phyloP scores from a whole-genome alignment of 2,329 filamentous ascomycete species.

The Chaetomium sp. region DNA sequence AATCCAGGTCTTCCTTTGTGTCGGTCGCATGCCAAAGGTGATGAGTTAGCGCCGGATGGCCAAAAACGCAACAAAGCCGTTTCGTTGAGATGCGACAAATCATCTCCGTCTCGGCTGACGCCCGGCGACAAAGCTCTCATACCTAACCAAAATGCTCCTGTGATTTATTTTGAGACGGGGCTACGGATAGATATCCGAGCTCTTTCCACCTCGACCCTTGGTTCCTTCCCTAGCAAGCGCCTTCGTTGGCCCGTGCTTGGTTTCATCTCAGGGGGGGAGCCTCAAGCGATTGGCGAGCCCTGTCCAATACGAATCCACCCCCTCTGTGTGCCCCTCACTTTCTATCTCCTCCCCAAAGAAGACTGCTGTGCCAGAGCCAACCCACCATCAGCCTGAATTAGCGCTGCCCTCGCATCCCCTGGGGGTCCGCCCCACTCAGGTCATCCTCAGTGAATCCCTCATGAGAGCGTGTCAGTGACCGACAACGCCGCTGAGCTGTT shows the following conservation, averaged over 20 bases:
- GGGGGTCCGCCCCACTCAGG: slow-evolving; percentile 5
- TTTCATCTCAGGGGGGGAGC: slow-evolving; percentile 33
- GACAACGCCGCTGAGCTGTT: slow-evolving; percentile 11
- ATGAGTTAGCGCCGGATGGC: background rate
- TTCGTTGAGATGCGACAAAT: background rate
- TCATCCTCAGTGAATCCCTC: slow-evolving; percentile 17
- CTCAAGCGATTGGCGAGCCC: slow-evolving; percentile 34
- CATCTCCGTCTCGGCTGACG: too few relatives aligned
- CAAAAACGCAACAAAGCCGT: background rate
- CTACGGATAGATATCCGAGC: background rate
- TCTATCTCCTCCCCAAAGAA: slow-evolving; percentile 1
- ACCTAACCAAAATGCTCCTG: slow-evolving; percentile 14
- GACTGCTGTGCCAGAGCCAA: slow-evolving; percentile 10
- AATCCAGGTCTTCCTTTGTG: background rate
- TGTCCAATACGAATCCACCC: slow-evolving; percentile 35
- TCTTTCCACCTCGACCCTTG: background rate
- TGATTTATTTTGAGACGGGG: slow-evolving; percentile 23
- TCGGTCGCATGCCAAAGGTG: background rate
- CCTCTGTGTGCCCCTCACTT: slow-evolving; percentile 20
- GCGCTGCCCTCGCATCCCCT: slow-evolving; percentile 15
- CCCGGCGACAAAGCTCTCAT: slow-evolving; percentile 14
- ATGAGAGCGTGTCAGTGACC: slow-evolving; percentile 16
- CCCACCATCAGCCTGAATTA: slow-evolving; percentile 30
- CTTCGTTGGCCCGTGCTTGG: slow-evolving; percentile 32
- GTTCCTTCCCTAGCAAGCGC: slow-evolving; percentile 30